Evolutionary conservation across 768 basidiomycete species (phyloP).

Genomic region (Pilatotrama ljubarskyi): DNA sequence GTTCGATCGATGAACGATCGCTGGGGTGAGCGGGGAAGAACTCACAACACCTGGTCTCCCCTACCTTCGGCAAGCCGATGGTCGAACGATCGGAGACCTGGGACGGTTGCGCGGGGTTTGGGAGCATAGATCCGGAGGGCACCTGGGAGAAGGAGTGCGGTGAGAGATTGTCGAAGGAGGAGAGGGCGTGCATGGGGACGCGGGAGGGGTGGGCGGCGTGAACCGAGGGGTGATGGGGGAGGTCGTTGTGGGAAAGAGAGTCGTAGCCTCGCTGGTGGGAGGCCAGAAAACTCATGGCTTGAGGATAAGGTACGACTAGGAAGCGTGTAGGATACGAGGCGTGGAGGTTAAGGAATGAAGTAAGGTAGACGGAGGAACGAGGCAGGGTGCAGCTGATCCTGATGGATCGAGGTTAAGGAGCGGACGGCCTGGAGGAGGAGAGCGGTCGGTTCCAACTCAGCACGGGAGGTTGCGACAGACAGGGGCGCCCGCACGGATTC

Average conservation of each 20-base stretch:
- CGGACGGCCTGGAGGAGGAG: slow-evolving; percentile 16
- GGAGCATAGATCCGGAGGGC: slow-evolving; percentile 23
- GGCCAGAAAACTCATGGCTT: slow-evolving; percentile 35
- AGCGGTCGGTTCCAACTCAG: slow-evolving; percentile 20
- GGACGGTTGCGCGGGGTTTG: slow-evolving; percentile 24
- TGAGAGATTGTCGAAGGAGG: slow-evolving; percentile 38
- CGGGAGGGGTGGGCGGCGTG: slow-evolving; percentile 19
- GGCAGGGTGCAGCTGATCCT: slow-evolving; percentile 17
- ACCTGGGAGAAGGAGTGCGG: slow-evolving; percentile 34
- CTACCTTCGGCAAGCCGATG: slow-evolving; percentile 52
- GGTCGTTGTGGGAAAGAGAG: slow-evolving; percentile 29
- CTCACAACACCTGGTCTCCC: slow-evolving; percentile 79
- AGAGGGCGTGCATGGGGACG: slow-evolving; percentile 25
- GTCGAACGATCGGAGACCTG: slow-evolving; percentile 38
- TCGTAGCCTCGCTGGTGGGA: slow-evolving; percentile 32
- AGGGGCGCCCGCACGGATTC: slow-evolving; percentile 24
- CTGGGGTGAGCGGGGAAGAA: slow-evolving; percentile 32
- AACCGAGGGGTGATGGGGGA: slow-evolving; percentile 24
- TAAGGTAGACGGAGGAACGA: slow-evolving; percentile 23
- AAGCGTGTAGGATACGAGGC: slow-evolving; percentile 10
- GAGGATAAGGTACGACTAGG: slow-evolving; percentile 22
- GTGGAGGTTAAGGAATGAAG: slow-evolving; percentile 16
- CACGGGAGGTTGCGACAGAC: slow-evolving; percentile 20
- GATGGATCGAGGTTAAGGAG: slow-evolving; percentile 25
- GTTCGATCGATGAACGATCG: slow-evolving; percentile 42